Base-by-base conservation (phyloP, 441 rosid genomes). In the Lepidium campestre region DNA sequence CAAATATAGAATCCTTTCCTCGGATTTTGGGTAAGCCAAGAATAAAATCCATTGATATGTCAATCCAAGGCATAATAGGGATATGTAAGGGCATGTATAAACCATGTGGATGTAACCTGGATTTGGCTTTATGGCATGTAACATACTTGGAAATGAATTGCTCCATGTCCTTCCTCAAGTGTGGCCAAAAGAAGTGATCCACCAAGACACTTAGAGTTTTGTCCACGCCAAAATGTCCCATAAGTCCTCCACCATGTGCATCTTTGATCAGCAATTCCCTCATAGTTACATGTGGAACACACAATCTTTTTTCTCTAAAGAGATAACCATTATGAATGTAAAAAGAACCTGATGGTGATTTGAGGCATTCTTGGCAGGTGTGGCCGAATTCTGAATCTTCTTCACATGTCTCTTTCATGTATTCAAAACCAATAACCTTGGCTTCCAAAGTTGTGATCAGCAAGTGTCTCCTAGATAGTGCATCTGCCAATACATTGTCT, bases 121-220 rank as follows among this genome's bases (percentile, higher is more conserved):
- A 48, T 3, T 48, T 48, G 3, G 11, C 18, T 0, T 13, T 48
- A 0, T 1, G 5, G 11, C 11, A 48, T 0, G 10, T 48, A 6
- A 23, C 3, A 3, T 34, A 48, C 0, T n/a, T n/a, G 0, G 6
- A 0, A 0, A 18, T 7, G 1, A 13, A 3, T 1, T 6, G 1
- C 0, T 25, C 12, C 12, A 27, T 4, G 0, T 50, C 36, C 0
- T 1, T 27, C 7, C 27, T 27, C 3, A 50, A 2, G 11, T 50
- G 12, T 0, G 19, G 36, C 56, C 36, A 27, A 1, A 8, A 50
- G 35, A 27, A 50, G 2, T 25, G 36, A 0, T 50, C 19, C 19
- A n/a, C 3, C 0, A 50, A 0, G 0, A 19, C n/a, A 0, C 7
- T 2, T 0, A 45, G 7, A 0, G 25, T 45, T 0, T 45, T 45